Evolutionary conservation across 176 grass and related monocot species (phyloP), one percentile per base, ranked within the genome.

Genomic region (Guadua angustifolia): DNA sequence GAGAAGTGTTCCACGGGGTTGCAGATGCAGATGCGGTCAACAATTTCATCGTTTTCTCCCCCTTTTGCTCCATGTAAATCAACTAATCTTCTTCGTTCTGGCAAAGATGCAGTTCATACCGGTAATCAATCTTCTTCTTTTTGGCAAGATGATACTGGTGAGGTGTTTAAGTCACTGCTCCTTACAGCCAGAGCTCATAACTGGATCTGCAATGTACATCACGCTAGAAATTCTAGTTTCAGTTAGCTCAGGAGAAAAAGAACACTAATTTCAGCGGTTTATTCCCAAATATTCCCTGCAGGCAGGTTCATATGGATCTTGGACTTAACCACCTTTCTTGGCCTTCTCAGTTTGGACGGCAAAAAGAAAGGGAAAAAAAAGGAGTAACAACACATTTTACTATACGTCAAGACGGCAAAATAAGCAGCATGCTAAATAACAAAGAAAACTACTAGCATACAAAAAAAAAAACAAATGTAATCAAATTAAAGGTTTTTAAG

Each of bases 271-370:
- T 85, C n/a, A 17, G 17, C 4, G 51, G 76, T 35, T 66, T 81
- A 75, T 77, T 55, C 62, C 61, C 2, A 85, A 33, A 55, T 70
- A 85, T 85, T 89, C 77, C 16, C 2, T 17, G 24, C 25, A 7
- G 0, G 40, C 18, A 67, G 0, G 18, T 64, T 8, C 60, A 72
- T 64, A 4, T 42, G 24, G 1, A 12, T 29, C 32, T 80, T 81
- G 82, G 49, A 75, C 52, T 35, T 65, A 26, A 26, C 69, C 24
- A 39, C 46, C 12, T 55, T 45, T 57, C 47, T 73, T 63, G 6
- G 5, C 12, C 62, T 67, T 11, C 40, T 67, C 8, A 67, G 32
- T 59, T 71, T 39, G 36, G 81, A 47, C 69, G 56, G 55, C 55
- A 38, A 73, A 58, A 29, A 29, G 29, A 29, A 29, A 29, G 29